phyloP scores from a whole-genome alignment of 768 basidiomycete species.

The Boletus reticuloceps region DNA sequence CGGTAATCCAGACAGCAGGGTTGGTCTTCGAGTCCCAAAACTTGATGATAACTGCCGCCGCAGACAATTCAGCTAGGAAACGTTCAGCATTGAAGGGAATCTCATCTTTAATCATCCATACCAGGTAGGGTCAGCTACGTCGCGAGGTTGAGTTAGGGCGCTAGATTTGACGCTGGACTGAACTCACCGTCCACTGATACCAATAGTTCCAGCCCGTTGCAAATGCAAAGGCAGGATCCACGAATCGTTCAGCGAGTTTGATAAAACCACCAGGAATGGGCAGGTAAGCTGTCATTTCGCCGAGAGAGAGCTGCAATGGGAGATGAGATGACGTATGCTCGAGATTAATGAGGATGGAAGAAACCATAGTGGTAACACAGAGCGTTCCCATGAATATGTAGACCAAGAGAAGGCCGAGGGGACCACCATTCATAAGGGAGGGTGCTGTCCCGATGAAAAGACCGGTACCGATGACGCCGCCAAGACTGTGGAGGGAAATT shows the following conservation, averaged over 20 bases:
- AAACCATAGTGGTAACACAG: slow-evolving; percentile 2
- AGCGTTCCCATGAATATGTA: neutral
- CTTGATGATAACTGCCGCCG: neutral
- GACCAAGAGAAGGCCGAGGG: neutral
- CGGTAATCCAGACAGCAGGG: neutral
- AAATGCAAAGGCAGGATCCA: slow-evolving; percentile 4
- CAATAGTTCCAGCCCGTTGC: slow-evolving; percentile 6
- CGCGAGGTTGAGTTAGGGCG: neutral
- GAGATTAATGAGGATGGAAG: neutral
- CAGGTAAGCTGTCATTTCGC: slow-evolving; percentile 1
- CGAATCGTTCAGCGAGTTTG: slow-evolving; percentile 2
- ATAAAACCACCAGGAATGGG: slow-evolving; percentile 4
- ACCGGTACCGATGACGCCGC: slow-evolving; percentile 1
- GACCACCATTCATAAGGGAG: neutral
- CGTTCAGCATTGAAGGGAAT: neutral
- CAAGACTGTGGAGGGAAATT: neutral
- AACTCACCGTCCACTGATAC: slow-evolving; percentile 1
- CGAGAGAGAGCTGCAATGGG: neutral
- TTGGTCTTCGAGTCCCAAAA: neutral
- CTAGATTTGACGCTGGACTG: neutral
- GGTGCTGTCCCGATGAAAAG: neutral
- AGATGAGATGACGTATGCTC: neutral
- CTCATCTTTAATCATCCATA: neutral
- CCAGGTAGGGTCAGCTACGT: neutral
- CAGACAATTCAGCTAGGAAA: neutral